Conservation (phyloP, 2,329 filamentous ascomycete genomes). For the Colletotrichum sp. region DNA sequence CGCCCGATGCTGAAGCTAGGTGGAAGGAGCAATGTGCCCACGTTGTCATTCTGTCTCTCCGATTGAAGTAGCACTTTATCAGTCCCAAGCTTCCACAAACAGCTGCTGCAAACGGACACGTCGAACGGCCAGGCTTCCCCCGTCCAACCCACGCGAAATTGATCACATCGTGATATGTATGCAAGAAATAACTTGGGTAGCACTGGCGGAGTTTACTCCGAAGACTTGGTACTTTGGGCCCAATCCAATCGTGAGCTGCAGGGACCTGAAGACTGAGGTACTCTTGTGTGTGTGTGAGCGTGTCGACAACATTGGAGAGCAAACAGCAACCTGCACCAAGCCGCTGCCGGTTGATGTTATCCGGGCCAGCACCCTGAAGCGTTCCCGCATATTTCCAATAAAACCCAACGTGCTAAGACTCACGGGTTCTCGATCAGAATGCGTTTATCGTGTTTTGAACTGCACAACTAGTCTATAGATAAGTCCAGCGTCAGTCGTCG, state of each 20-base stretch:
- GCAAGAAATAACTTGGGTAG: not conserved
- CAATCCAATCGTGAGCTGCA: not conserved
- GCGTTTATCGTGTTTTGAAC: not conserved
- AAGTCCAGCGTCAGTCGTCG: not conserved
- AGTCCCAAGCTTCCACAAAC: not conserved
- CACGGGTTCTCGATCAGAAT: not conserved
- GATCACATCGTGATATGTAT: not conserved
- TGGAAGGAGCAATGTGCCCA: not conserved
- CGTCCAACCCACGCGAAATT: not conserved
- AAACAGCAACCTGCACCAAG: not conserved
- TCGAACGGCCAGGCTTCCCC: not conserved
- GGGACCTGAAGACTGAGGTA: not conserved
- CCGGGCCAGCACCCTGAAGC: not conserved
- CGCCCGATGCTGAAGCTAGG: not conserved
- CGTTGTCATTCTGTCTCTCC: not conserved
- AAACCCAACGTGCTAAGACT: not conserved
- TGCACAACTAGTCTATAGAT: not conserved
- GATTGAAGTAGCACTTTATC: not conserved
- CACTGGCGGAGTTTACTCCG: not conserved
- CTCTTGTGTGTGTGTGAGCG: not conserved
- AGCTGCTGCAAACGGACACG: not conserved
- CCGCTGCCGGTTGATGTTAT: not conserved
- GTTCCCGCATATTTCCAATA: not conserved
- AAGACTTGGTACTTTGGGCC: not conserved
- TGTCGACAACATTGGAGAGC: not conserved